Conservation (phyloP, 139 green algal genomes). For the Picocystis salinarum region DNA sequence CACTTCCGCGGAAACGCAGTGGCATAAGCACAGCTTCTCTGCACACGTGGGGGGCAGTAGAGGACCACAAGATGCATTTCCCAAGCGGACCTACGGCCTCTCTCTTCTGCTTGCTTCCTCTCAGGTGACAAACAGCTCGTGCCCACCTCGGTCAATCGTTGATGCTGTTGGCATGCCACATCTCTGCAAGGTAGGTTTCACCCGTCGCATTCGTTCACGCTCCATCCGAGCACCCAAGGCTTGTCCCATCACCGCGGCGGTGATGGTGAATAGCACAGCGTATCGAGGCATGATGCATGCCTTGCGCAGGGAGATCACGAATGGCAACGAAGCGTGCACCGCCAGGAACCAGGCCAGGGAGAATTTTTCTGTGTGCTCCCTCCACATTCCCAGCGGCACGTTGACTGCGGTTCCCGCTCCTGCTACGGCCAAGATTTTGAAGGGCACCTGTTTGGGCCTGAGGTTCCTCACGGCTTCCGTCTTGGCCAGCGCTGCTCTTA, state of each 20-base stretch:
- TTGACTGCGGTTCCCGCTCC: constrained; percentile 36
- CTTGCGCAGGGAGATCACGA: constrained; percentile 72
- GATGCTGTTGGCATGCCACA: too few relatives aligned
- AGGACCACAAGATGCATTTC: too few relatives aligned
- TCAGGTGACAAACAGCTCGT: too few relatives aligned
- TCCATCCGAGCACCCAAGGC: constrained; percentile 13
- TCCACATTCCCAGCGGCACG: constrained; percentile 51
- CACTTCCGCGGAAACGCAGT: too few relatives aligned
- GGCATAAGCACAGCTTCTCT: too few relatives aligned
- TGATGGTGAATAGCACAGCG: constrained; percentile 53
- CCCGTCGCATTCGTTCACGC: not conserved
- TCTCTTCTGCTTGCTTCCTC: too few relatives aligned
- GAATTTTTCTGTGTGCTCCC: constrained; percentile 73
- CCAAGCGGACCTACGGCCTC: too few relatives aligned
- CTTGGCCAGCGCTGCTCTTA: constrained; percentile 39
- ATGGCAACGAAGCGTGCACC: constrained; percentile 68
- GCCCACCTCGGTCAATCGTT: too few relatives aligned
- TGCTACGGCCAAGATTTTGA: constrained; percentile 20
- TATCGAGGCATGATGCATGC: constrained; percentile 61
- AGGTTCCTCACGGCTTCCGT: constrained; percentile 39
- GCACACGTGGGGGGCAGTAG: too few relatives aligned
- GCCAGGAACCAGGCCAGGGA: constrained; percentile 59
- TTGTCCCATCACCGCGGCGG: constrained; percentile 43
- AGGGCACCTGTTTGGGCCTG: constrained; percentile 23
- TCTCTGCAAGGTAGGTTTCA: too few relatives aligned